A percentile compares a stretch with the other conserved stretches of the same genome.
These are phyloP conservation scores for Pichia sp. DNA, from an alignment of 1,139 yeast species.

Conservation along the genomic window DNA sequence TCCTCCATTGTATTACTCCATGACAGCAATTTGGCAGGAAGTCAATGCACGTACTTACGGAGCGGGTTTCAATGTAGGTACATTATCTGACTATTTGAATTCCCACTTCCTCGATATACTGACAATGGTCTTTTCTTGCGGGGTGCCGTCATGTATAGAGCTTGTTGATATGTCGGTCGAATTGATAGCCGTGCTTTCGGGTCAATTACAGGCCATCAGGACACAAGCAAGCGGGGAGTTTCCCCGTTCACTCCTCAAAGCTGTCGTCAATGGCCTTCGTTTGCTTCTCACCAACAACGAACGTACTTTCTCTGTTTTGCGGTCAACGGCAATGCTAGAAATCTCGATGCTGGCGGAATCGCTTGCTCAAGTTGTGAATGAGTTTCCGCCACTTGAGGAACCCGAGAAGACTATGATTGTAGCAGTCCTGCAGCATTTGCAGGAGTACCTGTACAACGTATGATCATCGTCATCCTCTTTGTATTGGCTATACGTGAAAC, in stretches of 20 bases:
- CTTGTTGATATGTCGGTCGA: conserved; percentile 57
- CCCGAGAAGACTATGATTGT: background rate
- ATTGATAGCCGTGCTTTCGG: conserved; percentile 36
- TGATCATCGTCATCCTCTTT: no score
- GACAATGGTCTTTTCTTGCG: conserved; percentile 51
- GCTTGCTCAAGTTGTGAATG: conserved; percentile 2
- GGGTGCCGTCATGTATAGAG: conserved; percentile 50
- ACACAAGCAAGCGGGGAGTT: background rate
- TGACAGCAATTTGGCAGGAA: conserved; percentile 52
- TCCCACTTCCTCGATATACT: conserved; percentile 60
- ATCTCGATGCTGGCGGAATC: conserved; percentile 3
- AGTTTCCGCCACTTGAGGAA: conserved; percentile 9
- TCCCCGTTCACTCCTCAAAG: conserved; percentile 10
- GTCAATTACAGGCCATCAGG: conserved; percentile 13
- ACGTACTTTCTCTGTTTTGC: conserved; percentile 6
- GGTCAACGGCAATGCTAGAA: conserved; percentile 8
- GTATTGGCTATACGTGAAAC: no score
- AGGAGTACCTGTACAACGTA: background rate
- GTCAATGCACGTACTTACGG: conserved; percentile 27
- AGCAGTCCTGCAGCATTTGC: conserved; percentile 3
- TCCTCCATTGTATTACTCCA: conserved; percentile 49
- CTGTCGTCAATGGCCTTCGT: conserved; percentile 10
- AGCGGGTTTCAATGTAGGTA: conserved; percentile 44
- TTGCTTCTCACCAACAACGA: conserved; percentile 14
- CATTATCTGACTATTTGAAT: conserved; percentile 49